Conservation (phyloP, 140 eudicot genomes). For the Anethum foeniculum region DNA sequence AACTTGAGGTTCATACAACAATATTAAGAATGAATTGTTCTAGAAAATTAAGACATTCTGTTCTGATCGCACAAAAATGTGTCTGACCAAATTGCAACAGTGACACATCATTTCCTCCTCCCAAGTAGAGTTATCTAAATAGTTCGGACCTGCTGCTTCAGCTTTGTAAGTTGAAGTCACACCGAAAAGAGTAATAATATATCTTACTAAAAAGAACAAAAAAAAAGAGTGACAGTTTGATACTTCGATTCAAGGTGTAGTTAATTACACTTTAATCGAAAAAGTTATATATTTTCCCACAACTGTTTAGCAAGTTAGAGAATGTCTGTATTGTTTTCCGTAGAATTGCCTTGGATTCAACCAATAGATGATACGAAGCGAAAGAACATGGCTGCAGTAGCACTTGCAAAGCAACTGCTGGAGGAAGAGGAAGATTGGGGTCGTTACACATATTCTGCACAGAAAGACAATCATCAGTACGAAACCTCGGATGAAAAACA, state of each 20-base stretch:
- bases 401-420: neutral
- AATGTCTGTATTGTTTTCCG: neutral
- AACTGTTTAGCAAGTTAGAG: neutral
- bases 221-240: neutral
- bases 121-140: neutral
- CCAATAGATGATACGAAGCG: neutral
- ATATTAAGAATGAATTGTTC: neutral
- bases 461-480: neutral
- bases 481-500: neutral
- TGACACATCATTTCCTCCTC: too few species aligned
- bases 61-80: neutral
- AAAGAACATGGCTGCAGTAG: neutral
- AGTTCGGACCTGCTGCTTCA: neutral
- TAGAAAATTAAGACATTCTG: neutral
- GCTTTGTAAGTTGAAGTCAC: neutral
- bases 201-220: neutral
- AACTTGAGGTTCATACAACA: neutral
- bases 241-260: neutral
- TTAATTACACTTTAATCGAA: neutral
- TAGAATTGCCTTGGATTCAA: conserved; percentile 1
- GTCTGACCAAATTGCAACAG: neutral
- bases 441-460: neutral
- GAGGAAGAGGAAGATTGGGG: conserved; percentile 2
- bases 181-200: neutral
- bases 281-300: neutral